phyloP scores from a whole-genome alignment of 2,329 filamentous ascomycete genomes.

The Arachnopeziza araneosa region DNA sequence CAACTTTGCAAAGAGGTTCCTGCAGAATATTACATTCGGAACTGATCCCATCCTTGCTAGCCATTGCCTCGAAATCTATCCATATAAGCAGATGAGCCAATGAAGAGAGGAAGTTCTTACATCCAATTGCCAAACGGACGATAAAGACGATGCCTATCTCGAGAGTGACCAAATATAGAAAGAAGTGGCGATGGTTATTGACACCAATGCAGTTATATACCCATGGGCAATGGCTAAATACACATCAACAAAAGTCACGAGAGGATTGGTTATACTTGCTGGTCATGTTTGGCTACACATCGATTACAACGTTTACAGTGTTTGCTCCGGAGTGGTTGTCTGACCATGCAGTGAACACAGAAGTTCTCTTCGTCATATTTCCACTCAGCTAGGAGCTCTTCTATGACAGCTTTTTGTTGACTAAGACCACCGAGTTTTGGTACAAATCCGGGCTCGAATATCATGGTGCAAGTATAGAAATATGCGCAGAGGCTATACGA shows the following conservation, averaged over 20 bases:
- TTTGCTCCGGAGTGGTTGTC: slow-evolving; percentile 88
- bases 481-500: slow-evolving; percentile 66
- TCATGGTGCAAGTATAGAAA: slow-evolving; percentile 85
- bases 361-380: slow-evolving; percentile 94
- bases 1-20: slow-evolving; percentile 65
- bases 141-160: slow-evolving; percentile 69
- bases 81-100: slow-evolving; percentile 24
- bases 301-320: slow-evolving; percentile 88
- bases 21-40: slow-evolving; percentile 69
- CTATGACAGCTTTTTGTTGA: slow-evolving; percentile 83
- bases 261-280: slow-evolving; percentile 53
- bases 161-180: slow-evolving; percentile 78
- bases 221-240: slow-evolving; percentile 84
- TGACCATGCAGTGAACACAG: slow-evolving; percentile 90
- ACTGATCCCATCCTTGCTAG: slow-evolving; percentile 42
- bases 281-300: slow-evolving; percentile 93
- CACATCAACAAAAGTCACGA: not conserved
- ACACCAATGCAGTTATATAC: slow-evolving; percentile 93
- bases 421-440: slow-evolving; percentile 85
- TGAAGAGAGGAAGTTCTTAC: slow-evolving; percentile 41
- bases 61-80: slow-evolving; percentile 58
- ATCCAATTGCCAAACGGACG: slow-evolving; percentile 66
- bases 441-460: slow-evolving; percentile 85
- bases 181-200: slow-evolving; percentile 95
- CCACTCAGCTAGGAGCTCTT: slow-evolving; percentile 76